These are phyloP conservation scores for Penicillium fuscoglaucum DNA, from an alignment of 2,329 filamentous ascomycete species.

Conservation along the genomic window DNA sequence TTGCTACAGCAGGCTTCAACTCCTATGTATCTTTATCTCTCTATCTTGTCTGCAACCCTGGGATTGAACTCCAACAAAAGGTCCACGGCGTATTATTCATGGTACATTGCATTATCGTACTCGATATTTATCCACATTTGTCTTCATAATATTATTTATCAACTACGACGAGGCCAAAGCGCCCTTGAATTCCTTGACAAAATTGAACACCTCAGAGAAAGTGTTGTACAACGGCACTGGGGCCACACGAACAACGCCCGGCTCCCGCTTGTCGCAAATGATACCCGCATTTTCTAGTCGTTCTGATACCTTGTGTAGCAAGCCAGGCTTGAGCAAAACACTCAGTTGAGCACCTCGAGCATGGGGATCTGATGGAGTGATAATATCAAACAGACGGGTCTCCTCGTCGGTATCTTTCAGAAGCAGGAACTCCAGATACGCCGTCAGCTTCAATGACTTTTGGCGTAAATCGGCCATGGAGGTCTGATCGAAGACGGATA, in stretches of 20 bases:
- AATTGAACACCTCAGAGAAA: constrained; percentile 68
- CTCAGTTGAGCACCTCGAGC: constrained; percentile 77
- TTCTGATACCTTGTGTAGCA: constrained; percentile 67
- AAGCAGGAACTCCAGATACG: constrained; percentile 71
- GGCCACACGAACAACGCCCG: constrained; percentile 78
- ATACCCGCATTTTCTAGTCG: constrained; percentile 69
- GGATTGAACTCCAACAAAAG: neutral
- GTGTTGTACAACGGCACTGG: constrained; percentile 81
- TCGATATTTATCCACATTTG: neutral
- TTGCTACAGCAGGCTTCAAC: neutral
- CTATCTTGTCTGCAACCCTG: neutral
- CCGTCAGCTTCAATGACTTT: constrained; percentile 71
- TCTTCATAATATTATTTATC: neutral
- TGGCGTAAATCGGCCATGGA: constrained; percentile 65
- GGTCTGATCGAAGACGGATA: constrained; percentile 73
- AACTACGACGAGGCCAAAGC: constrained; percentile 24
- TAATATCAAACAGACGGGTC: constrained; percentile 54
- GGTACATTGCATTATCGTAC: neutral
- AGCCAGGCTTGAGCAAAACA: constrained; percentile 65
- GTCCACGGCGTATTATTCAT: neutral
- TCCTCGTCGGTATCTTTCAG: constrained; percentile 38
- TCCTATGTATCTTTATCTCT: neutral
- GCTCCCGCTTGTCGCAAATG: constrained; percentile 78
- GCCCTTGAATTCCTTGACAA: constrained; percentile 44
- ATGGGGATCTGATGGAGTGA: constrained; percentile 67